Percentiles rank a stretch among this genome's conserved stretches.
Conservation (phyloP, 2,329 filamentous ascomycete genomes). For the Zopfia rhizophila region DNA sequence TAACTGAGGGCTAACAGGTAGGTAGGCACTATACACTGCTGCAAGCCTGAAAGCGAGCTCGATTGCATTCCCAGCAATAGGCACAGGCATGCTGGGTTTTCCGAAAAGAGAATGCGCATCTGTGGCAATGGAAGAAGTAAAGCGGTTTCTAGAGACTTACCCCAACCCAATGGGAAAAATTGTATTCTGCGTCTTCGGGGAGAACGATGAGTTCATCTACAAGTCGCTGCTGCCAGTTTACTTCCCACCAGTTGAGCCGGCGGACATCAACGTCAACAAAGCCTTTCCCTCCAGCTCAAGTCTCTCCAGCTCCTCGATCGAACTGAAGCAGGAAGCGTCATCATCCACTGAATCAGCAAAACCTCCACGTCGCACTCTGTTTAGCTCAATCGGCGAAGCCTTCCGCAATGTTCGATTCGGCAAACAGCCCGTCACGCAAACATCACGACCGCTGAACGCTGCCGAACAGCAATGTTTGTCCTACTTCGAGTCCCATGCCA, state of each 20-base stretch:
- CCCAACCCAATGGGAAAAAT: constrained; percentile 39
- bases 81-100: constrained; percentile 42
- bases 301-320: background rate
- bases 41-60: constrained; percentile 36
- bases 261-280: constrained; percentile 26
- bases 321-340: background rate
- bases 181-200: constrained; percentile 40
- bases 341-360: background rate
- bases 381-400: constrained; percentile 33
- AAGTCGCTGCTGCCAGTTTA: constrained; percentile 43
- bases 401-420: constrained; percentile 33
- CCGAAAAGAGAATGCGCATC: constrained; percentile 40
- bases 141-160: constrained; percentile 39
- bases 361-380: constrained; percentile 26
- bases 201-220: constrained; percentile 44
- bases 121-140: constrained; percentile 46
- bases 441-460: constrained; percentile 12
- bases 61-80: constrained; percentile 46
- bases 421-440: constrained; percentile 24
- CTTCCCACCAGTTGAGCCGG: constrained; percentile 42
- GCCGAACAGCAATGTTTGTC: constrained; percentile 33
- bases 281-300: constrained; percentile 10
- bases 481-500: constrained; percentile 40
- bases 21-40: constrained; percentile 35
- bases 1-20: too few species aligned